Evolutionary conservation across 225 moss, liverwort and hornwort genomes (phyloP).

Genomic region (Sphagnum contortum): DNA sequence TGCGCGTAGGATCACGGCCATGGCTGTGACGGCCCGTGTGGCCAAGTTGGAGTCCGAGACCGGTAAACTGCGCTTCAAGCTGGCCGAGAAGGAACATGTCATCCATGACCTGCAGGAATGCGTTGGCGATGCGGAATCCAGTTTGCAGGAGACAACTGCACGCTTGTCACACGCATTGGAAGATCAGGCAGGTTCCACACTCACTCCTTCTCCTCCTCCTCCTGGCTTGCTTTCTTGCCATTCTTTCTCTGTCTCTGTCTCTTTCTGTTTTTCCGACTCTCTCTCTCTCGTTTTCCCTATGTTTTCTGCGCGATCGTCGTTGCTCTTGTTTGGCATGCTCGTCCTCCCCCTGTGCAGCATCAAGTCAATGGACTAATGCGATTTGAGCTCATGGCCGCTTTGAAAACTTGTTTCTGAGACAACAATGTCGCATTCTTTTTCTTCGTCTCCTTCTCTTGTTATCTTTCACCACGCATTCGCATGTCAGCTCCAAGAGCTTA

Average conservation of each 20-base stretch:
- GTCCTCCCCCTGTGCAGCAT: not conserved
- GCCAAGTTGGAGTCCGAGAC: constrained; percentile 70
- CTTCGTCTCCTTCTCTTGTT: too few relatives aligned
- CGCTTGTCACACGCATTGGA: constrained; percentile 62
- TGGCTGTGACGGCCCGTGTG: constrained; percentile 73
- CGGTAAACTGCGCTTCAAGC: constrained; percentile 67
- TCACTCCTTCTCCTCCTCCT: not conserved
- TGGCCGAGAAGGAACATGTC: constrained; percentile 72
- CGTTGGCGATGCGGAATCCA: constrained; percentile 52
- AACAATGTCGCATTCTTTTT: too few relatives aligned
- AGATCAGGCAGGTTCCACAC: constrained; percentile 34
- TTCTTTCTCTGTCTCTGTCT: too few relatives aligned
- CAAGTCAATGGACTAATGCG: not conserved
- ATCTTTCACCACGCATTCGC: too few relatives aligned
- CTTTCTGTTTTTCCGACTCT: too few relatives aligned
- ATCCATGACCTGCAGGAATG: constrained; percentile 67
- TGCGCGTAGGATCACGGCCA: constrained; percentile 73
- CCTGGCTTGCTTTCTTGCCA: not conserved
- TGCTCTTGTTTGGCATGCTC: too few relatives aligned
- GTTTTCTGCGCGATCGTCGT: not conserved
- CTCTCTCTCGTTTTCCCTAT: too few relatives aligned
- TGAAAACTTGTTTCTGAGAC: too few relatives aligned
- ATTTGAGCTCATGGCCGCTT: too few relatives aligned
- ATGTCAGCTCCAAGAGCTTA: too few relatives aligned
- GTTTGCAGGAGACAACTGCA: constrained; percentile 70